phyloP scores from a whole-genome alignment of 2,329 filamentous ascomycete species.

The Gaeumannomyces sp. region DNA sequence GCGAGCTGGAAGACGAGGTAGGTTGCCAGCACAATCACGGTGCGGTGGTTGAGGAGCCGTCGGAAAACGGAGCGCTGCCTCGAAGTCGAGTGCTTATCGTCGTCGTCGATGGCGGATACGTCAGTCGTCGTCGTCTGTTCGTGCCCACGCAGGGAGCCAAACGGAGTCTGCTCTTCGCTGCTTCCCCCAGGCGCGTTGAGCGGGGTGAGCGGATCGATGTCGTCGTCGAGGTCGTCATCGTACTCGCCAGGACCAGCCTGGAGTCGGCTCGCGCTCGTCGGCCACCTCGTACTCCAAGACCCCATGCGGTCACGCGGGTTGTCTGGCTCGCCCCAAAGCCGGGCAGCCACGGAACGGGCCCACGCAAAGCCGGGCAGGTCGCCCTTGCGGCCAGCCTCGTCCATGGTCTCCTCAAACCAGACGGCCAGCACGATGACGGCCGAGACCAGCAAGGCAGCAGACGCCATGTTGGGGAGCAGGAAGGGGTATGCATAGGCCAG shows the following conservation, averaged over 20 bases:
- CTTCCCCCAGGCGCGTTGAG: neutral
- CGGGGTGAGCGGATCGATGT: conserved; percentile 2
- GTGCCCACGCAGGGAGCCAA: neutral
- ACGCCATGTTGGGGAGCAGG: conserved; percentile 74
- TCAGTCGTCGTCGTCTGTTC: neutral
- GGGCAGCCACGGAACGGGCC: conserved; percentile 10
- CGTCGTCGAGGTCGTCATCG: conserved; percentile 1
- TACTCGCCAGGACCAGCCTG: conserved; percentile 7
- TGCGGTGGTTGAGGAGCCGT: conserved; percentile 72
- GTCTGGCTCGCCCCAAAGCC: conserved; percentile 7
- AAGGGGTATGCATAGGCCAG: conserved; percentile 60
- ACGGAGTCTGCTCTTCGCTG: conserved; percentile 8
- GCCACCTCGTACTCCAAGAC: conserved; percentile 22
- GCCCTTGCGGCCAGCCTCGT: conserved; percentile 30
- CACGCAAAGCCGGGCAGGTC: conserved; percentile 21
- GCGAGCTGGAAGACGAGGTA: conserved; percentile 91
- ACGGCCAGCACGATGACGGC: conserved; percentile 70
- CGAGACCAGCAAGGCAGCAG: conserved; percentile 62
- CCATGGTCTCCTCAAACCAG: conserved; percentile 81
- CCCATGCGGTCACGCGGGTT: conserved; percentile 13
- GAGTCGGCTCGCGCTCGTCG: conserved; percentile 10
- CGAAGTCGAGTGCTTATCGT: conserved; percentile 10
- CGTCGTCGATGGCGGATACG: conserved; percentile 12
- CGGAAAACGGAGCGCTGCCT: conserved; percentile 39
- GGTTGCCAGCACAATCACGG: conserved; percentile 71